Conservation (phyloP, 176 grass and related monocot species). For the Aegilops longissima region DNA sequence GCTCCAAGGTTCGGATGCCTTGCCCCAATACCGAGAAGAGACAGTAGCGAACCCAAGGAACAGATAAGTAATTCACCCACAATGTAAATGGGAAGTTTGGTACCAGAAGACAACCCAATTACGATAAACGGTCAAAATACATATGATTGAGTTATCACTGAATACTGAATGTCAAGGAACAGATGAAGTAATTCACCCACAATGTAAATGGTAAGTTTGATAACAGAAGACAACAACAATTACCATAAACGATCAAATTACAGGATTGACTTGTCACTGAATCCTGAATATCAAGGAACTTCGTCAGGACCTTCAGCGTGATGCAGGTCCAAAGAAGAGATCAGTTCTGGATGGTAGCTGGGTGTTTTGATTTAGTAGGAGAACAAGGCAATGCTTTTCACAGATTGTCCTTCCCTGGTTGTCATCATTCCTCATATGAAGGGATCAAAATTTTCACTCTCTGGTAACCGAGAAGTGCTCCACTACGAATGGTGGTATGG, state of each 20-base stretch:
- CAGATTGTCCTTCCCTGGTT: neutral
- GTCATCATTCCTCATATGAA: neutral
- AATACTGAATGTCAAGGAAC: no score
- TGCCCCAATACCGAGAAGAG: neutral
- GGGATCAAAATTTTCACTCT: no score
- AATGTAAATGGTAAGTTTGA: slow-evolving; percentile 1
- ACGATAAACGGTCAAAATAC: no score
- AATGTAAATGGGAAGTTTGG: no score
- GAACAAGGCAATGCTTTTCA: neutral
- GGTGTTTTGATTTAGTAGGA: neutral
- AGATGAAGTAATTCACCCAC: no score
- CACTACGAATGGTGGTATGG: neutral
- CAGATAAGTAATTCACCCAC: neutral
- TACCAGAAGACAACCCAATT: no score
- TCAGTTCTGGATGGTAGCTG: neutral
- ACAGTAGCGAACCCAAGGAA: neutral
- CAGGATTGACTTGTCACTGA: neutral
- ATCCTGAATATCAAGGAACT: slow-evolving; percentile 2
- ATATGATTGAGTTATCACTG: no score
- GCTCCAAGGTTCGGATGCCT: neutral
- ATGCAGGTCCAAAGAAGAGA: neutral
- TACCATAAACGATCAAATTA: neutral
- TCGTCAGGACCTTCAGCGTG: neutral
- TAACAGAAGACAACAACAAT: neutral
- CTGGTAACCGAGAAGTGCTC: neutral